Base-by-base conservation (phyloP, 768 basidiomycete species). In the Mycena sanguinolenta region DNA sequence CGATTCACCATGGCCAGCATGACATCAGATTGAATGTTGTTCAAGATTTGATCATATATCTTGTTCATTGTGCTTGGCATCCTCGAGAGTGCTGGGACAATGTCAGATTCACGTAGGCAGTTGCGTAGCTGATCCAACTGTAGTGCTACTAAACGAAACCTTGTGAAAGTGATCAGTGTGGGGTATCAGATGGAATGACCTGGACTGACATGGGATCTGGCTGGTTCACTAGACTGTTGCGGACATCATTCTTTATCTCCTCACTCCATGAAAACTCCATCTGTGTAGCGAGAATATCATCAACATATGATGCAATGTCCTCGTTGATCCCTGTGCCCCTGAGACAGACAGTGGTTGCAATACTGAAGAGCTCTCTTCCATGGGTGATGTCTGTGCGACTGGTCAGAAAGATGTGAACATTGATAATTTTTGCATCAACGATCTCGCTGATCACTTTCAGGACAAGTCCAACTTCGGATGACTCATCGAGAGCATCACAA, bases 351-450 rank as follows among this genome's bases (percentile, higher is more conserved):
- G n/a, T n/a, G n/a, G n/a, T n/a, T n/a, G n/a, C n/a, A n/a, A n/a
- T n/a, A n/a, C n/a, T n/a, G n/a, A n/a, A n/a, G n/a, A n/a, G n/a
- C n/a, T n/a, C n/a, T n/a, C n/a, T n/a, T n/a, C n/a, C n/a, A n/a
- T n/a, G n/a, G n/a, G n/a, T n/a, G n/a, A n/a, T n/a, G n/a, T 69
- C 70, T 34, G 67, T 63, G 57, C 75, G 73, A 65, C 75, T 76
- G 34, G 66, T 70, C 21, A 74, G 44, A 0, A 73, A 58, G 16
- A 46, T 2, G 36, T 72, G 66, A 46, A 75, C 61, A 46, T 69
- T 27, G n/a, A 36, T 1, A 1, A 69, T 44, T 28, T 27, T 65
- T 39, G 13, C 60, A 5, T 30, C 69, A 39, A 32, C 14, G 38
- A 66, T 58, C n/a, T 25, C 25, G 46, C 30, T 63, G n/a, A 74